phyloP scores from a whole-genome alignment of 2,329 filamentous ascomycete species.

The Bipolaris gigantea region DNA sequence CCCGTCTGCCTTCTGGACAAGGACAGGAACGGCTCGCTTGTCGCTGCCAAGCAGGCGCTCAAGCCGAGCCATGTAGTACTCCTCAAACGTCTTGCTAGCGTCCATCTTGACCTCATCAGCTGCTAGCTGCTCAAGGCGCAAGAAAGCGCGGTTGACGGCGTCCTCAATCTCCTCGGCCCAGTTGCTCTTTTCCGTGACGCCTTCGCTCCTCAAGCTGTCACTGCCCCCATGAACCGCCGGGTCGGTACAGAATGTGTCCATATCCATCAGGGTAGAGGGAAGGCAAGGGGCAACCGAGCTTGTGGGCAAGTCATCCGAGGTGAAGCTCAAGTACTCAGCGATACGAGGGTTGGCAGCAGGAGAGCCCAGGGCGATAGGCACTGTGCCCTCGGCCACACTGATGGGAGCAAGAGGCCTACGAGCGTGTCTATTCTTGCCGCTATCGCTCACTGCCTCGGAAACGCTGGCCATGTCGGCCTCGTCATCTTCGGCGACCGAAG shows the following conservation, averaged over 20 bases:
- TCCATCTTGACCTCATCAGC: conserved; percentile 29
- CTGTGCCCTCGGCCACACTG: conserved; percentile 15
- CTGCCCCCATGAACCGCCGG: conserved; percentile 12
- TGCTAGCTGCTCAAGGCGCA: conserved; percentile 40
- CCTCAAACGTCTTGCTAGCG: conserved; percentile 20
- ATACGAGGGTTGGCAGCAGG: conserved; percentile 32
- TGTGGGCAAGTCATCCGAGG: conserved; percentile 30
- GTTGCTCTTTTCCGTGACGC: conserved; percentile 39
- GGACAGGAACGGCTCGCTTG: conserved; percentile 23
- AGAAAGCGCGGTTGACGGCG: conserved; percentile 23
- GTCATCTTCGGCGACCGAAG: conserved; percentile 23
- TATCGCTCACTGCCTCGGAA: conserved; percentile 24
- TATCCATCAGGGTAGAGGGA: conserved; percentile 19
- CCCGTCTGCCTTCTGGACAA: conserved; percentile 14
- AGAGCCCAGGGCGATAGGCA: conserved; percentile 34
- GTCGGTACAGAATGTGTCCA: conserved; percentile 10
- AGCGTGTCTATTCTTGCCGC: conserved; percentile 10
- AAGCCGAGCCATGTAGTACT: conserved; percentile 33
- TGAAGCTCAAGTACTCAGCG: conserved; percentile 35
- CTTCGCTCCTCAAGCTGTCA: conserved; percentile 25
- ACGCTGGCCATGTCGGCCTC: conserved; percentile 19
- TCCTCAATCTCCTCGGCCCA: conserved; percentile 41
- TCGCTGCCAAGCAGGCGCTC: conserved; percentile 23
- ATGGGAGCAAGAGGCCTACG: conserved; percentile 17
- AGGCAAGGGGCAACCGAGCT: conserved; percentile 19